Percentiles rank a stretch among this genome's conserved stretches.
phyloP scores from a whole-genome alignment of 2,329 filamentous ascomycete species.

The Aspergillus latus region DNA sequence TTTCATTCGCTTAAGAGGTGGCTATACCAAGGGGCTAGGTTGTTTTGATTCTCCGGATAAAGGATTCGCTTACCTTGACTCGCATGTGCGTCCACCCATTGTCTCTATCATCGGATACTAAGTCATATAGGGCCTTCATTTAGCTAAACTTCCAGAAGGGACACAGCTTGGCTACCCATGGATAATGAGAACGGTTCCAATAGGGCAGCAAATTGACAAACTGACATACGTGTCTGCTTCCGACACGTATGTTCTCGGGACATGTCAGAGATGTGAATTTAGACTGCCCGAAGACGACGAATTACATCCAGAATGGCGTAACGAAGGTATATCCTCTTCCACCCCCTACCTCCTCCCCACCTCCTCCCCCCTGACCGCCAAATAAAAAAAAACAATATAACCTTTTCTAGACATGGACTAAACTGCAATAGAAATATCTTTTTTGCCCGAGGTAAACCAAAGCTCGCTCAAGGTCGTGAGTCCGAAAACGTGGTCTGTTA shows the following conservation, averaged over 20 bases:
- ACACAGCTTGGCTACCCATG: slow-evolving; percentile 75
- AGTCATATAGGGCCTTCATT: slow-evolving; percentile 55
- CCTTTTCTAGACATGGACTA: slow-evolving; percentile 11
- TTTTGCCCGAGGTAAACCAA: slow-evolving; percentile 67
- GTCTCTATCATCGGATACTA: slow-evolving; percentile 8
- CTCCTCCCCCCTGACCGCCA: too few relatives aligned
- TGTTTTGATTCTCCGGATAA: slow-evolving; percentile 69
- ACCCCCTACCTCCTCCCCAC: too few relatives aligned
- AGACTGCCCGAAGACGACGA: slow-evolving; percentile 85
- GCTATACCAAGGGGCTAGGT: slow-evolving; percentile 68
- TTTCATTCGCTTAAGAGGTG: slow-evolving; percentile 70
- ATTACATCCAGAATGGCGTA: slow-evolving; percentile 75
- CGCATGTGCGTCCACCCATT: slow-evolving; percentile 39
- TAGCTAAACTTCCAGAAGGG: slow-evolving; percentile 68
- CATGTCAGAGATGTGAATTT: slow-evolving; percentile 67
- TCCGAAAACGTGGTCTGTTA: slow-evolving; percentile 71
- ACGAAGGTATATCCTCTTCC: slow-evolving; percentile 56
- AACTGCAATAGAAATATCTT: slow-evolving; percentile 46
- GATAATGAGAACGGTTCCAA: slow-evolving; percentile 67
- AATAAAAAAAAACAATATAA: too few relatives aligned
- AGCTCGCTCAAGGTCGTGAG: slow-evolving; percentile 77
- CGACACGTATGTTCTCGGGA: slow-evolving; percentile 74
- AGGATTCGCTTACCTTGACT: slow-evolving; percentile 81
- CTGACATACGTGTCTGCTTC: slow-evolving; percentile 75
- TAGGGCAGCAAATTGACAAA: slow-evolving; percentile 69